Evolutionary conservation across 208 protist genomes (phyloP).

Genomic region (Trypanosoma avium): DNA sequence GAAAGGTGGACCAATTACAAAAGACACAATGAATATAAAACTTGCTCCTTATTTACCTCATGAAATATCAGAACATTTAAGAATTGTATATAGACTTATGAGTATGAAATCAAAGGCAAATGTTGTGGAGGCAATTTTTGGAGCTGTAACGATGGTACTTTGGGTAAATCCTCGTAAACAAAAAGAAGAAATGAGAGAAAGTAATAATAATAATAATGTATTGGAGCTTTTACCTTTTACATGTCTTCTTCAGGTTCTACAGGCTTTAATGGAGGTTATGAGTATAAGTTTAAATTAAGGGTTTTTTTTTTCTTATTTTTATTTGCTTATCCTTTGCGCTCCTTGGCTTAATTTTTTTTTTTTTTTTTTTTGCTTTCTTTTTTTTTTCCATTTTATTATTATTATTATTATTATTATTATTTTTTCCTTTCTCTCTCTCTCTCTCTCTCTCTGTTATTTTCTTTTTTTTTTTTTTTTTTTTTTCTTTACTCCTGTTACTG

Average conservation of each 20-base stretch:
- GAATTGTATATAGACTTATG: constrained; percentile 20
- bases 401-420: constrained; percentile 1
- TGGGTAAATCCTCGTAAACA: constrained; percentile 43
- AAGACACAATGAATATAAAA: constrained; percentile 24
- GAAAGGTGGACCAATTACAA: constrained; percentile 25
- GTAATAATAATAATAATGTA: not conserved
- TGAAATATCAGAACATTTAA: constrained; percentile 28
- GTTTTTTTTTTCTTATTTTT: constrained; percentile 20
- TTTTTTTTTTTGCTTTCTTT: constrained; percentile 23
- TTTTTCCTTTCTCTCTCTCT: constrained; percentile 13
- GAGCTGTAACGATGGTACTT: constrained; percentile 40
- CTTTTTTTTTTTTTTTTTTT: not conserved
- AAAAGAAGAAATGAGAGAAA: not conserved
- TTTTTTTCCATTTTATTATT: constrained; percentile 13
- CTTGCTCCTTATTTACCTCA: constrained; percentile 27
- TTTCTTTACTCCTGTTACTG: too few relatives aligned
- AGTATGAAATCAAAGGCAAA: constrained; percentile 48
- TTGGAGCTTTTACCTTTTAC: constrained; percentile 6
- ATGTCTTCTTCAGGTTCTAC: constrained; percentile 4
- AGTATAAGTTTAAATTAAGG: constrained; percentile 1
- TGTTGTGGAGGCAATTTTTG: constrained; percentile 52
- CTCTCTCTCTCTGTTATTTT: not conserved
- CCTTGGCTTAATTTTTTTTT: not conserved
- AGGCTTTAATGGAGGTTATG: constrained; percentile 24
- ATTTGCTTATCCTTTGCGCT: too few relatives aligned